A percentile compares a stretch with the other conserved stretches of the same genome.
phyloP scores from a whole-genome alignment of 148 eudicot species.

The Vaccinium darrowii region DNA sequence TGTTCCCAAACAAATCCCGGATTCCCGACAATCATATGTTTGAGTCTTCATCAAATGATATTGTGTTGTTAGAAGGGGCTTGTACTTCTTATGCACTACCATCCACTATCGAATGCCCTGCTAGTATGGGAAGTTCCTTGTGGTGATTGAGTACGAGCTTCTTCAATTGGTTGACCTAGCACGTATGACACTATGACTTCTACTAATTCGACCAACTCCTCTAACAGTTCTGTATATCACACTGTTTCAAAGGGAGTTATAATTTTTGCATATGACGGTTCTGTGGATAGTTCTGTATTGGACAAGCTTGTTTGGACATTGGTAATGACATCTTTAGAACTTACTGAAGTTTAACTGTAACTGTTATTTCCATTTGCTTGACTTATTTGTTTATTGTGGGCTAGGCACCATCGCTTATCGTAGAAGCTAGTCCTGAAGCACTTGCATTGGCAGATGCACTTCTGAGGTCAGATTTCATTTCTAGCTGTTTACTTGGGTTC shows the following conservation, averaged over 20 bases:
- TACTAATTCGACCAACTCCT: background rate
- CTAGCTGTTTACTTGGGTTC: background rate
- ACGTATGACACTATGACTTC: background rate
- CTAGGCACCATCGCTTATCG: conserved; percentile 83
- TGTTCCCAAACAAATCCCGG: background rate
- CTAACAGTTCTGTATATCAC: background rate
- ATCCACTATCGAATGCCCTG: background rate
- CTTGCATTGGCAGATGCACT: conserved; percentile 72
- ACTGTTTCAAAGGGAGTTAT: background rate
- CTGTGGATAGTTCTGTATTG: background rate
- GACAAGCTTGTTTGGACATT: conserved; percentile 14
- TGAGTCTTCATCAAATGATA: background rate
- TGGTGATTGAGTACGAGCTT: background rate
- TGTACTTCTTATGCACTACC: background rate
- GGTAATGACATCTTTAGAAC: background rate
- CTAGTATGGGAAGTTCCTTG: background rate
- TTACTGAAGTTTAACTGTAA: conserved; percentile 8
- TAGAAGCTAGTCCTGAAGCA: conserved; percentile 81
- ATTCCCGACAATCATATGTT: background rate
- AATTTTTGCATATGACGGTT: background rate
- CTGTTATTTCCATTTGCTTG: background rate
- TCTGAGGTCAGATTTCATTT: conserved; percentile 54
- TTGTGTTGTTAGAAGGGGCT: background rate
- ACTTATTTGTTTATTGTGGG: conserved; percentile 13
- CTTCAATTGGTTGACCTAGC: background rate